Conservation (phyloP, 805 yeast species). For the Saccharomyces eubayanus region DNA sequence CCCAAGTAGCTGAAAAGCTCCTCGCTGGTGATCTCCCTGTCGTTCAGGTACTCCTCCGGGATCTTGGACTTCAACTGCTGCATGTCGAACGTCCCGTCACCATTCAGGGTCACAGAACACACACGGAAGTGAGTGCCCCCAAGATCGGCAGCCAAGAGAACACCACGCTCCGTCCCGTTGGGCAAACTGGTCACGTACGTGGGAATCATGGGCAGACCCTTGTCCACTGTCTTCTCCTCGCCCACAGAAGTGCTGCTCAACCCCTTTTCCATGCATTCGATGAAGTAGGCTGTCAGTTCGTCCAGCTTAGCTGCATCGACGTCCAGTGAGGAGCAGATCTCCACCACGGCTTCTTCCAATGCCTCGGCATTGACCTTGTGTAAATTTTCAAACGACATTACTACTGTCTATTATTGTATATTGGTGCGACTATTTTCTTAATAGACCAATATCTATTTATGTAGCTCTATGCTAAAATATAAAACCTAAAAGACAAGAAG, state of each 20-base stretch:
- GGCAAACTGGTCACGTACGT: conserved; percentile 82
- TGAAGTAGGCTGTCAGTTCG: conserved; percentile 42
- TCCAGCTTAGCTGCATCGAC: conserved; percentile 20
- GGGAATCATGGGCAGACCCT: conserved; percentile 84
- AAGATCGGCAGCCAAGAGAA: conserved; percentile 80
- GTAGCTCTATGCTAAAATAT: neutral
- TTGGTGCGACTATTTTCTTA: neutral
- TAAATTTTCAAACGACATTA: conserved; percentile 27
- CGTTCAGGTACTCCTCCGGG: conserved; percentile 66
- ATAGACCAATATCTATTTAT: neutral
- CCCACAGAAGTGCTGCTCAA: conserved; percentile 25
- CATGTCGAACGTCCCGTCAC: conserved; percentile 70
- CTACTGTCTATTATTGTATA: neutral
- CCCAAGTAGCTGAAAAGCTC: conserved; percentile 74
- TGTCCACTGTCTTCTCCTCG: conserved; percentile 30
- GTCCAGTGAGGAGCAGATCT: conserved; percentile 22
- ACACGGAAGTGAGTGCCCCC: conserved; percentile 97
- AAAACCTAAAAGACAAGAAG: neutral
- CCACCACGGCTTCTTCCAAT: conserved; percentile 19
- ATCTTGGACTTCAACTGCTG: conserved; percentile 72
- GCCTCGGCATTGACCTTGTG: conserved; percentile 20
- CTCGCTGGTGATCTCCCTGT: conserved; percentile 42
- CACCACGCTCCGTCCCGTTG: conserved; percentile 74
- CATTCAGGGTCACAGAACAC: conserved; percentile 71
- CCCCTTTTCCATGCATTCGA: conserved; percentile 54